Base-by-base conservation (phyloP, 495 filamentous ascomycete species). In the Chaetomium tenue region DNA sequence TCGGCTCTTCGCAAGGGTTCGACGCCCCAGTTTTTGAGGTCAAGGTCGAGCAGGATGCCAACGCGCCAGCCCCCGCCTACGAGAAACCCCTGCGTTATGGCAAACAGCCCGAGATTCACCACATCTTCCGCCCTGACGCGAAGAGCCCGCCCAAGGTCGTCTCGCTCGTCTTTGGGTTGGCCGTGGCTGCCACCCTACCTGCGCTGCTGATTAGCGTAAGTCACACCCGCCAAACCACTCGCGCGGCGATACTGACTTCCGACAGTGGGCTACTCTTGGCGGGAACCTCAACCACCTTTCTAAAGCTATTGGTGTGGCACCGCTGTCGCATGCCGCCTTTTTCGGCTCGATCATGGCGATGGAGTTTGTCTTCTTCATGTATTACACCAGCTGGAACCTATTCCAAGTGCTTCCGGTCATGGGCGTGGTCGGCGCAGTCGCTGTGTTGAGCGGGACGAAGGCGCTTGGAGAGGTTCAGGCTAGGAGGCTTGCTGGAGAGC, bases 381-480 rank as follows among this genome's bases (percentile, higher is more conserved):
- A 98, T 82, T 98, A 97, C 74, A 89, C 84, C 37, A 88, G 78
- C 68, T 98, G 93, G 94, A 97, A 88, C 68, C 79, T 98, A 52
- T 98, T 98, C 84, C 89, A 96, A 79, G 84, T 84, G 30, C 83
- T 98, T 46, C 92, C 92, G 12, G 87, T 87, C 58, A 86, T 86
- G 66, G 84, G 81, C 40, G 78, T 84, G 48, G 84, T 90, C 57
- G 88, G 88, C 23, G 75, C 81, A 51, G 85, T 92, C 60, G 84
- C 89, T 25, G 92, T 95, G 71, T 76, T 98, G 48, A 96, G 91
- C 75, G 95, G 94, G 61, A 92, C 89, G 70, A 89, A 93, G 74
- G 95, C 94, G 25, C 79, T 98, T 68, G 88, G 90, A 50, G 94
- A 98, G 79, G 93, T 98, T 30, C 94, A 96, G 78, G 88, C 87